Evolutionary conservation across 257 asterid species (phyloP), one percentile per base, ranked within the genome.

Genomic region (Galeopsis tetrahit): DNA sequence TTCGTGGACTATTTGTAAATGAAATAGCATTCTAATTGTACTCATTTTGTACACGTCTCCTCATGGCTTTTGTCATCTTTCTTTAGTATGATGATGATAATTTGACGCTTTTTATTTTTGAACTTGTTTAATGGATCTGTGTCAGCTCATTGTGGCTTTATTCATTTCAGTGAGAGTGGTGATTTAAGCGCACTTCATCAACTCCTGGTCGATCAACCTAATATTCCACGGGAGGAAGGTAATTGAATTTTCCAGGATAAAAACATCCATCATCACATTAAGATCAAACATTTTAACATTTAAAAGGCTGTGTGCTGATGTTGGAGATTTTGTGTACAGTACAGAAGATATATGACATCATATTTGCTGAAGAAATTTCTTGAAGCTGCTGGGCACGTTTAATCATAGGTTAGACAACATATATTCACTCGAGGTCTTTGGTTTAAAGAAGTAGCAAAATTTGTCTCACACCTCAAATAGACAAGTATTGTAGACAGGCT

Each of bases 201-300:
- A 70, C 88, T 92, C 70, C 71, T 92, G 75, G 75, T 80, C n/a
- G 97, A 92, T 88, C 97, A 89, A 69, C 92, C 96, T 56, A 92
- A 89, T 82, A 89, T 92, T 60, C 89, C 88, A 14, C 82, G 69
- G 44, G 97, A 92, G 31, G 97, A 89, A 84, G 96, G 96, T 89
- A 74, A 63, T 51, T 58, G 51, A 34, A 38, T 70, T 17, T 34
- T 61, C 21, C 3, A 34, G 38, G 10, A 36, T 21, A 21, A 44
- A 68, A 21, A 21, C 28, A 21, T 21, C 28, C 28, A 34, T 13
- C 66, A 61, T 49, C n/a, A 32, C 51, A 40, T 42, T 11, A 38
- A 13, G 15, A 73, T 4, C 53, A n/a, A 31, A 57, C n/a, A 14
- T 7, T 61, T 15, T 11, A 5, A 11, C 34, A 34, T 28, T 61